These are phyloP conservation scores for Dichotomocladium elegans DNA, from an alignment of 371 early-diverging fungal genomes.

Conservation along the genomic window DNA sequence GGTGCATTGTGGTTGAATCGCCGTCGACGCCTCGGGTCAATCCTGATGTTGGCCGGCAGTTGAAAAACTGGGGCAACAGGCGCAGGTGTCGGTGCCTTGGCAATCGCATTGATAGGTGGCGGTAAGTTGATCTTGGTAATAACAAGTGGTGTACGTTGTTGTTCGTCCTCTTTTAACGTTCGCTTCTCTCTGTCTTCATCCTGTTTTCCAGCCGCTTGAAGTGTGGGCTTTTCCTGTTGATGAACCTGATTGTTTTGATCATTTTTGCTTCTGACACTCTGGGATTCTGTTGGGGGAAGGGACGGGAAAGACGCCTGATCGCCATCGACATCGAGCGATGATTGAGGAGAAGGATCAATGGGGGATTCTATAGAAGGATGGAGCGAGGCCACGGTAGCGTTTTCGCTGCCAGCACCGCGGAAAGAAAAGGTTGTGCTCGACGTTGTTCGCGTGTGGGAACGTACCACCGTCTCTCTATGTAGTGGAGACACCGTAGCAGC, in stretches of 20 bases:
- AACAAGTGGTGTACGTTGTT: neutral
- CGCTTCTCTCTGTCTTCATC: neutral
- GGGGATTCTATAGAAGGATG: slow-evolving; percentile 45
- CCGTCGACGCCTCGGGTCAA: slow-evolving; percentile 5
- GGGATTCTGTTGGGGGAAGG: neutral
- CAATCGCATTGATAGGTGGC: neutral
- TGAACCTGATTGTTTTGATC: neutral
- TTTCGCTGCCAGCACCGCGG: slow-evolving; percentile 12
- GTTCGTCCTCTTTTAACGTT: neutral
- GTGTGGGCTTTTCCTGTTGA: neutral
- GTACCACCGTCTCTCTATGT: slow-evolving; percentile 13
- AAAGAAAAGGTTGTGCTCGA: slow-evolving; percentile 16
- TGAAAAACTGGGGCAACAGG: neutral
- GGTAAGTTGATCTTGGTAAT: slow-evolving; percentile 1
- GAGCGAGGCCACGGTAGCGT: slow-evolving; percentile 17
- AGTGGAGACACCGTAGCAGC: slow-evolving; percentile 5
- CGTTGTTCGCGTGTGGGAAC: slow-evolving; percentile 16
- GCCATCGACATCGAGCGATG: slow-evolving; percentile 21
- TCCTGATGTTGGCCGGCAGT: slow-evolving; percentile 1
- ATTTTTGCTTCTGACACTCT: neutral
- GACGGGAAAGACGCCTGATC: slow-evolving; percentile 14
- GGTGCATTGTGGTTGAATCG: neutral
- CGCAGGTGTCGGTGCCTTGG: neutral
- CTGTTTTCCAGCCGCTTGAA: neutral
- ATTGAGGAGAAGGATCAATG: slow-evolving; percentile 40